phyloP scores from a whole-genome alignment of 306 rosid genomes.

The Corylus avellana region DNA sequence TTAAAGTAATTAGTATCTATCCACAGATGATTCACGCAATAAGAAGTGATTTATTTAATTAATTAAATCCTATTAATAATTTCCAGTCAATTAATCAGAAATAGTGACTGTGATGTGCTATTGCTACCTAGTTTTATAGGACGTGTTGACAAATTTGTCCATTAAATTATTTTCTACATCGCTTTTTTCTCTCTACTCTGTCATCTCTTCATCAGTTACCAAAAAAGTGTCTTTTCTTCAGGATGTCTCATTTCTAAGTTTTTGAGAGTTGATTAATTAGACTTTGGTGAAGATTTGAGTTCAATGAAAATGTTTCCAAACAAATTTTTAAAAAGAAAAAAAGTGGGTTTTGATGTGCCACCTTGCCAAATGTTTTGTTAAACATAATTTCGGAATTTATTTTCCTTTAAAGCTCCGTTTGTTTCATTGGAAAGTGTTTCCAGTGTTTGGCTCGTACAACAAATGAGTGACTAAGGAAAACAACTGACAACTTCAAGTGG shows the following conservation, averaged over 20 bases:
- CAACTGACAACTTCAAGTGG: too few relatives aligned
- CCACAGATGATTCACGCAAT: neutral
- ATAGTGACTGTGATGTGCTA: conserved; percentile 15
- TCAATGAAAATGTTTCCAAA: neutral
- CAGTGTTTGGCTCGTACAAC: too few relatives aligned
- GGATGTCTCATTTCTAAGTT: neutral
- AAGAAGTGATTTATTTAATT: neutral
- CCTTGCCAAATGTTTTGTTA: neutral
- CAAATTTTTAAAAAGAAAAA: neutral
- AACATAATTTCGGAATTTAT: neutral
- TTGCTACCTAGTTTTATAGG: conserved; percentile 30
- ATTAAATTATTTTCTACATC: conserved; percentile 8
- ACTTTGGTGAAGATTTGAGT: neutral
- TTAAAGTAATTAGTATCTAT: neutral
- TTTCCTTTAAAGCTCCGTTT: neutral
- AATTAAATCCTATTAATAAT: neutral
- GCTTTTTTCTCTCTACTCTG: neutral
- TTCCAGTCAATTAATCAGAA: conserved; percentile 20
- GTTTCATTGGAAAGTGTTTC: too few relatives aligned
- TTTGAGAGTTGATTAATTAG: neutral
- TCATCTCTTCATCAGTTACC: neutral
- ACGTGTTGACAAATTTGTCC: conserved; percentile 30
- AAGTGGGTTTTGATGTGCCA: neutral
- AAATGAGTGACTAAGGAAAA: too few relatives aligned
- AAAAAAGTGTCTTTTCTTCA: neutral